Conservation (phyloP, 192 early-diverging fungal genomes). For the Pecoramyces ruminantium region DNA sequence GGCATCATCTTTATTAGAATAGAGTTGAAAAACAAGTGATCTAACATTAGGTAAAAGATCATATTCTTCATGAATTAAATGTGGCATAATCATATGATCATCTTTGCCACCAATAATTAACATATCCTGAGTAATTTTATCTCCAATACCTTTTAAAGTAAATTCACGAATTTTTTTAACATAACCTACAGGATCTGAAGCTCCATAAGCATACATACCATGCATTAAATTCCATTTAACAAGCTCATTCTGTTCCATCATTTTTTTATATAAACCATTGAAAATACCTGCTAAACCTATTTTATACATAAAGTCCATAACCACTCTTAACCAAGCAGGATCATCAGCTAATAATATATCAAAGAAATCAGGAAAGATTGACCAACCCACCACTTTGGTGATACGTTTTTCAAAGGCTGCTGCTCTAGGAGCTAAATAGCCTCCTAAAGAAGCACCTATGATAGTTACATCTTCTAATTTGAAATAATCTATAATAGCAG, state of each 20-base stretch:
- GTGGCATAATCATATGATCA: background rate
- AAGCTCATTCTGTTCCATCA: background rate
- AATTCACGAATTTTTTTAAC: background rate
- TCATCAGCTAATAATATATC: background rate
- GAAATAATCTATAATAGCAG: background rate
- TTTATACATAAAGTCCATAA: background rate
- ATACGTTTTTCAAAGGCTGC: background rate
- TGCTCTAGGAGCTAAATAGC: background rate
- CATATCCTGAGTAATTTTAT: background rate
- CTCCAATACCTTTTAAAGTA: background rate
- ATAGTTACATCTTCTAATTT: background rate
- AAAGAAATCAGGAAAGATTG: background rate
- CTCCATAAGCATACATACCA: background rate
- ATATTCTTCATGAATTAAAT: background rate
- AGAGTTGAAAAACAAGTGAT: background rate
- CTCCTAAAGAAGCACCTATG: background rate
- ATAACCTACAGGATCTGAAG: background rate
- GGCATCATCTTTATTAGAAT: background rate
- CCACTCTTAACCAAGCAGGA: background rate
- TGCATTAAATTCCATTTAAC: background rate
- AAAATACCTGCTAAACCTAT: background rate
- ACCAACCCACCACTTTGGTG: background rate
- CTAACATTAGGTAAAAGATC: background rate
- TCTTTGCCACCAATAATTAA: background rate
- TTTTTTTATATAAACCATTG: background rate